phyloP scores from a whole-genome alignment of 2,329 filamentous ascomycete species.

The Fusarium pseudocircinatum region DNA sequence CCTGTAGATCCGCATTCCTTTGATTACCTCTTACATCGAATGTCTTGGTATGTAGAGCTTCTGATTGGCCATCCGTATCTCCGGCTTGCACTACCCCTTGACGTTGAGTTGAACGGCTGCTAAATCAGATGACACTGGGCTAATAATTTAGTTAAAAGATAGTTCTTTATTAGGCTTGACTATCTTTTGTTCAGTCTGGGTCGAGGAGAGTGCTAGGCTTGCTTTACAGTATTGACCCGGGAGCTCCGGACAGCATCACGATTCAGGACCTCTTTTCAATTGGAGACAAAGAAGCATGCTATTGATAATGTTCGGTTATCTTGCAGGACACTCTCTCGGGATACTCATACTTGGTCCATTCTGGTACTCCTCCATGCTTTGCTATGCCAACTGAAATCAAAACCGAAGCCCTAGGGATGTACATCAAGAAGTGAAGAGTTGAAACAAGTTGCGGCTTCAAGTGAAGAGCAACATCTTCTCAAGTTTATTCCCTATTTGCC shows the following conservation, averaged over 20 bases:
- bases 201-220: background rate
- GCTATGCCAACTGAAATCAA: constrained; percentile 1
- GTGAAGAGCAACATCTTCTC: background rate
- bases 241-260: background rate
- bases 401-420: constrained; percentile 8
- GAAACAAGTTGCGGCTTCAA: constrained; percentile 4
- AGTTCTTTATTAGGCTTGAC: background rate
- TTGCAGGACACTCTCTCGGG: background rate
- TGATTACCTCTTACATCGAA: constrained; percentile 28
- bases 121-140: background rate
- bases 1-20: constrained; percentile 4
- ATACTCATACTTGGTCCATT: background rate
- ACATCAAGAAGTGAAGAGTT: constrained; percentile 21
- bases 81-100: background rate
- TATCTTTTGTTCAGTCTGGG: background rate
- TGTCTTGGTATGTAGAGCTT: background rate
- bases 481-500: background rate
- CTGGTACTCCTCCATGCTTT: background rate
- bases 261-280: background rate
- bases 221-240: background rate
- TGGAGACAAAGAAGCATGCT: background rate
- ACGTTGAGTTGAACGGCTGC: background rate
- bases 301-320: background rate
- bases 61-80: constrained; percentile 16
- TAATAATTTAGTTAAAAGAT: background rate